Conservation (phyloP, 192 early-diverging fungal genomes). For the Phlyctochytrium bullatum region DNA sequence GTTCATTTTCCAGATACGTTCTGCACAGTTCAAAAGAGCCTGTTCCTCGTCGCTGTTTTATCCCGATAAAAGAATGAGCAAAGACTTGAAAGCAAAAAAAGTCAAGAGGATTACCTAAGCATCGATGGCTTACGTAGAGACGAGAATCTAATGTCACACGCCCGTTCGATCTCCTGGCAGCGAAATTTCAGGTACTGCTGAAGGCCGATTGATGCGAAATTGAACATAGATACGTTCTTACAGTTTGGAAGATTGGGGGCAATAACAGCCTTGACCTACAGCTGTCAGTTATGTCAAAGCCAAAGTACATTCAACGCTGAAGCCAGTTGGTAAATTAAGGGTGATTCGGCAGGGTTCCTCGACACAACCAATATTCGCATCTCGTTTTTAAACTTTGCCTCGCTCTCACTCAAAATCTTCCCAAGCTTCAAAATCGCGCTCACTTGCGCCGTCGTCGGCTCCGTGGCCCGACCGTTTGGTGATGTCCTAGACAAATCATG, state of each 20-base stretch:
- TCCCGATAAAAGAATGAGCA: too few species aligned
- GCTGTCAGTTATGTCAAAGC: background rate
- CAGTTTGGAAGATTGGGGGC: background rate
- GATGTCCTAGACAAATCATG: background rate
- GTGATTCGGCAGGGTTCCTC: background rate
- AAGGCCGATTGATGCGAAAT: constrained; percentile 4
- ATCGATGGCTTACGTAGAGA: background rate
- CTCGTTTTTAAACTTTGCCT: background rate
- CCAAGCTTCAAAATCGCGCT: background rate
- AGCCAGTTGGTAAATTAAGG: background rate
- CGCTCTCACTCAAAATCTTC: background rate
- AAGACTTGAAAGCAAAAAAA: too few species aligned
- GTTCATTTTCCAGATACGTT: background rate
- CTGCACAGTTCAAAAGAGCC: background rate
- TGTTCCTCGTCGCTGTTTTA: background rate
- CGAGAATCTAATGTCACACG: background rate
- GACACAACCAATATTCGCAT: background rate
- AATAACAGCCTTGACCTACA: background rate
- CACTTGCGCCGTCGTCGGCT: background rate
- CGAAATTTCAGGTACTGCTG: constrained; percentile 4
- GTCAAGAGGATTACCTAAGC: too few species aligned
- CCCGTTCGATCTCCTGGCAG: background rate
- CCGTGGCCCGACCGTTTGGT: background rate
- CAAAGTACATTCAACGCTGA: background rate
- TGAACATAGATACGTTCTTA: background rate